phyloP scores from a whole-genome alignment of 306 rosid genomes.

The Glycine tomentella region DNA sequence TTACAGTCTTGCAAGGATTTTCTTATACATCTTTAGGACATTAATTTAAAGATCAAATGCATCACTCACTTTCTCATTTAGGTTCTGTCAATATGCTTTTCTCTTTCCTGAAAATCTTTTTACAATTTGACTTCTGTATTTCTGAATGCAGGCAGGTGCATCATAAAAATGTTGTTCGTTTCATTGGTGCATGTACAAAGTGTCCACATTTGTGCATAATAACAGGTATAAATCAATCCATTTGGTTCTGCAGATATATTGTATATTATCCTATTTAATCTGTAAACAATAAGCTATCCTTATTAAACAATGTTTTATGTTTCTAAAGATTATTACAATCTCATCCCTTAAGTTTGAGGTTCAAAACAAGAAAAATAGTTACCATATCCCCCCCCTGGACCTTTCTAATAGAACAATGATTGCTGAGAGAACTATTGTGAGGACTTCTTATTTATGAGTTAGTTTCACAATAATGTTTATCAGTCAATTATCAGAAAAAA shows the following conservation, averaged over 20 bases:
- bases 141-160: conserved; percentile 83
- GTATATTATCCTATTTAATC: conserved; percentile 27
- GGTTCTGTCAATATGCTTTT: background rate
- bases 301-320: background rate
- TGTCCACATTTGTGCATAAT: conserved; percentile 90
- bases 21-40: conserved; percentile 3
- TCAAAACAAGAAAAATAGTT: background rate
- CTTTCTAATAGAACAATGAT: too few species aligned
- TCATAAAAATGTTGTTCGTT: conserved; percentile 91
- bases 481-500: too few species aligned
- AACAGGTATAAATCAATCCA: conserved; percentile 67
- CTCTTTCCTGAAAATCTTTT: conserved; percentile 14
- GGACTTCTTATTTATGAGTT: too few species aligned
- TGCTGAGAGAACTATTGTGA: background rate
- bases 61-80: conserved; percentile 27
- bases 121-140: conserved; percentile 37
- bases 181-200: conserved; percentile 92
- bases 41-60: conserved; percentile 1
- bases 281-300: background rate
- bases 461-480: too few species aligned
- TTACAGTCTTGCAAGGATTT: background rate
- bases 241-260: conserved; percentile 23
- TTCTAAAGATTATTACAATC: conserved; percentile 2
- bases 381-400: too few species aligned
- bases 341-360: background rate